A percentile compares a stretch with the other conserved stretches of the same genome.
Evolutionary conservation across 345 rosid genomes (phyloP).

Genomic region (Turritis glabra): DNA sequence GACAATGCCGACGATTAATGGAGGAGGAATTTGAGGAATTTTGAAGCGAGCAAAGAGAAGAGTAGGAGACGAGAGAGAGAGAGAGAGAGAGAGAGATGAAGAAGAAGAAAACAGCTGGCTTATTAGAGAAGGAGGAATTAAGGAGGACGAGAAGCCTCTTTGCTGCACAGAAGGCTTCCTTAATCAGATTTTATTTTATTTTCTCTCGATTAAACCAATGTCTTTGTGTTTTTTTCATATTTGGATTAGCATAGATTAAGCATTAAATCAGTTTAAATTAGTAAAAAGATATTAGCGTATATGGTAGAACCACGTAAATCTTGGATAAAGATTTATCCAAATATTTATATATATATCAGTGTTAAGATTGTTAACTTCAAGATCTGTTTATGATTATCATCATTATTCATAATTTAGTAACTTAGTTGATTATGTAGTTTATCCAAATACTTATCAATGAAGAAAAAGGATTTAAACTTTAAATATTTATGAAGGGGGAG

Average conservation of each 20-base stretch:
- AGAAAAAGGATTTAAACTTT: background rate
- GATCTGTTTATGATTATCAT: constrained; percentile 1
- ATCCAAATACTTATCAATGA: background rate
- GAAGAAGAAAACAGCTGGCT: constrained; percentile 38
- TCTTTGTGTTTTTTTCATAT: no score
- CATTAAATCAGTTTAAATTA: no score
- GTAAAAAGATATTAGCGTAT: background rate
- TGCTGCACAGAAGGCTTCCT: constrained; percentile 14
- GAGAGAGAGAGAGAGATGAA: constrained; percentile 8
- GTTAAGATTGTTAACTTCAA: constrained; percentile 3
- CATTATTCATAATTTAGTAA: background rate
- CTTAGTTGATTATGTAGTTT: background rate
- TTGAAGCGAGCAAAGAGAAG: constrained; percentile 21
- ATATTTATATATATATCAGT: background rate
- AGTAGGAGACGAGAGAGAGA: constrained; percentile 14
- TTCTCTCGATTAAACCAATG: no score
- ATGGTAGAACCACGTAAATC: background rate
- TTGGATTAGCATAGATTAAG: no score
- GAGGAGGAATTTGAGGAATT: background rate
- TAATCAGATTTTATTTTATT: no score
- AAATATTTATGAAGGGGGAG: background rate
- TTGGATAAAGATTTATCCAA: background rate
- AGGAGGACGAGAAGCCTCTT: constrained; percentile 29
- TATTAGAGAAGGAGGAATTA: background rate
- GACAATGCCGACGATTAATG: constrained; percentile 16